phyloP scores from a whole-genome alignment of 805 yeast genomes.

The Yarrowia bubula region DNA sequence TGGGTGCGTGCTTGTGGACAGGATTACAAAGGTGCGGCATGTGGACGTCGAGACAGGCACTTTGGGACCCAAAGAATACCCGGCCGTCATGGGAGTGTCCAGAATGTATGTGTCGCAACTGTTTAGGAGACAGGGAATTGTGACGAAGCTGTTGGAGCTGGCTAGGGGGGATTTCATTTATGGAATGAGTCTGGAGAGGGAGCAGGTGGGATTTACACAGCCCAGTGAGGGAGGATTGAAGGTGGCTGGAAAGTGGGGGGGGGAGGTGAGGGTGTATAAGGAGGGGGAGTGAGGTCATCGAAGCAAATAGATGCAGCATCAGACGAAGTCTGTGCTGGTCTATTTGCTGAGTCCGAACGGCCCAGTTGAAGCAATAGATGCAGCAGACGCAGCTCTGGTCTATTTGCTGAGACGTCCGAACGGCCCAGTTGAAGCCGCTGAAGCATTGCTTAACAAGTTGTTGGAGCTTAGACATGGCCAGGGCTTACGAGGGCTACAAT shows the following conservation, averaged over 20 bases:
- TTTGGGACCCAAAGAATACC: constrained; percentile 3
- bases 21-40: not conserved
- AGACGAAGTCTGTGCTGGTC: too few relatives aligned
- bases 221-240: constrained; percentile 21
- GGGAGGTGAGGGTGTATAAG: not conserved
- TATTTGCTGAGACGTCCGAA: too few relatives aligned
- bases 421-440: too few relatives aligned
- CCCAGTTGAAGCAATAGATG: too few relatives aligned
- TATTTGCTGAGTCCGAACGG: too few relatives aligned
- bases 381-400: too few relatives aligned
- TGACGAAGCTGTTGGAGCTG: constrained; percentile 14
- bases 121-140: constrained; percentile 1
- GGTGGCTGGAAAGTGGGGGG: constrained; percentile 19
- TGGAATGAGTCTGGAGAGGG: not conserved
- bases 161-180: constrained; percentile 8
- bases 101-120: constrained; percentile 25
- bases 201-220: constrained; percentile 9
- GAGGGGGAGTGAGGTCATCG: constrained; percentile 8
- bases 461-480: too few relatives aligned
- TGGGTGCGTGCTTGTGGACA: constrained; percentile 20
- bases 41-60: not conserved
- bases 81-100: constrained; percentile 19
- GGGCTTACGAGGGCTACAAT: not conserved
- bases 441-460: too few relatives aligned
- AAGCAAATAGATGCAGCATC: too few relatives aligned